Percentiles rank a stretch among this genome's conserved stretches.
Conservation (phyloP, 2,329 filamentous ascomycete genomes). For the Xylariaceae sp. region DNA sequence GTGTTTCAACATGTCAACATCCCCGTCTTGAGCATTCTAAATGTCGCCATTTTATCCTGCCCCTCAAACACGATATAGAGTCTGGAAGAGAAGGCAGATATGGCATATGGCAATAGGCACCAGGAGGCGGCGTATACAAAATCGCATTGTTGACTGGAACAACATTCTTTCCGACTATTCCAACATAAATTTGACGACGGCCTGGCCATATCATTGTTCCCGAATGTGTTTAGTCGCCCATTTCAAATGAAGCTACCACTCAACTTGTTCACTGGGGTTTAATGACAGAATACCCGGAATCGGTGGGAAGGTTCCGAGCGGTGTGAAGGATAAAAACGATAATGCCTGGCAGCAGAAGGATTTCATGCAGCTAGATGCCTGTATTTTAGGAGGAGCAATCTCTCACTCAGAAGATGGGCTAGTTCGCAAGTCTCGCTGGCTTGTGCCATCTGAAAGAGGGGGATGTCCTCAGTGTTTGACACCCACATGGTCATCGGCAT, state of each 20-base stretch:
- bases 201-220: conserved; percentile 21
- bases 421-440: conserved; percentile 29
- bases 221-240: conserved; percentile 30
- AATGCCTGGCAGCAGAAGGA: conserved; percentile 37
- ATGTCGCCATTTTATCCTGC: conserved; percentile 25
- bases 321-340: conserved; percentile 37
- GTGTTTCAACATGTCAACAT: conserved; percentile 32
- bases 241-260: conserved; percentile 35
- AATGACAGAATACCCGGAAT: conserved; percentile 42
- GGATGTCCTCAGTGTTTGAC: conserved; percentile 32
- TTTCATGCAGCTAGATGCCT: conserved; percentile 40
- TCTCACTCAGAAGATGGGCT: conserved; percentile 27
- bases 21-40: conserved; percentile 28
- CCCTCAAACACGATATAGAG: conserved; percentile 21
- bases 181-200: conserved; percentile 24
- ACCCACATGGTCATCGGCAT: conserved; percentile 31
- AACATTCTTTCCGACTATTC: conserved; percentile 21
- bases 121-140: conserved; percentile 33
- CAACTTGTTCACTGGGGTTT: conserved; percentile 35
- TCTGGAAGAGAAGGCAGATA: conserved; percentile 28
- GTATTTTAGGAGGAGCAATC: conserved; percentile 43
- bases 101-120: conserved; percentile 36
- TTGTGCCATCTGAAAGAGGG: conserved; percentile 34
- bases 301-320: conserved; percentile 36
- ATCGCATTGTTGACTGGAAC: conserved; percentile 28